Percentiles rank a stretch among this genome's conserved stretches.
Evolutionary conservation across 306 rosid species (phyloP).

Genomic region (Vachellia pachyceras): DNA sequence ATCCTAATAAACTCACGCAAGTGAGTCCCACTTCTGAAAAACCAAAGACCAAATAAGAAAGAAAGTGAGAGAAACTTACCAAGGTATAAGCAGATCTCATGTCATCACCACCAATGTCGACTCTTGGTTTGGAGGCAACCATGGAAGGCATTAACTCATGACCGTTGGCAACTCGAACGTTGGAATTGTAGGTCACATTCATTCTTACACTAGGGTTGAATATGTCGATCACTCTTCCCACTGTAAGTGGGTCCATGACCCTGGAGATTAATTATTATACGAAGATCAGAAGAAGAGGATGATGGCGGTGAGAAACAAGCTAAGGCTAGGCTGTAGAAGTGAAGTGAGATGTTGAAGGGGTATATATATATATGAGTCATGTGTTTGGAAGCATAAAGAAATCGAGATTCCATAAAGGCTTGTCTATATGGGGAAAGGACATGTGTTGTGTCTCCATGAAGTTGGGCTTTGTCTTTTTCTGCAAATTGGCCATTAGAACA

Average conservation of each 20-base stretch:
- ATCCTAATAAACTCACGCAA: neutral
- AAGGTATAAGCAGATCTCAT: conserved; percentile 78
- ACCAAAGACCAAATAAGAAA: neutral
- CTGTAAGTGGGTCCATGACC: conserved; percentile 58
- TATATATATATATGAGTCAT: conserved; percentile 53
- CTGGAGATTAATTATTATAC: conserved; percentile 45
- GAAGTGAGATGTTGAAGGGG: conserved; percentile 37
- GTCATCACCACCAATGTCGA: too few species aligned
- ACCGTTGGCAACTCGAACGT: conserved; percentile 65
- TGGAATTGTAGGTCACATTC: conserved; percentile 67
- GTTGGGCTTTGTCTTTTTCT: conserved; percentile 32
- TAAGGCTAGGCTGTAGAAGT: neutral
- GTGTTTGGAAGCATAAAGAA: conserved; percentile 44
- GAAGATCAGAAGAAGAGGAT: neutral
- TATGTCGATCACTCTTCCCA: conserved; percentile 81
- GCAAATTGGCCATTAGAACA: conserved; percentile 37
- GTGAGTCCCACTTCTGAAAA: neutral
- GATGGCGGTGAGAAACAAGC: neutral
- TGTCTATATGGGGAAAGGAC: conserved; percentile 49
- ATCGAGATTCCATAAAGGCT: conserved; percentile 37
- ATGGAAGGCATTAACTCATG: too few species aligned
- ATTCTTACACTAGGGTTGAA: conserved; percentile 75
- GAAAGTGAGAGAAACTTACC: too few species aligned
- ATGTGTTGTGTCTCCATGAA: conserved; percentile 7
- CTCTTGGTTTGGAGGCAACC: too few species aligned